Evolutionary conservation across 2,329 filamentous ascomycete species (phyloP).

Genomic region (Aureobasidium melanogenum): DNA sequence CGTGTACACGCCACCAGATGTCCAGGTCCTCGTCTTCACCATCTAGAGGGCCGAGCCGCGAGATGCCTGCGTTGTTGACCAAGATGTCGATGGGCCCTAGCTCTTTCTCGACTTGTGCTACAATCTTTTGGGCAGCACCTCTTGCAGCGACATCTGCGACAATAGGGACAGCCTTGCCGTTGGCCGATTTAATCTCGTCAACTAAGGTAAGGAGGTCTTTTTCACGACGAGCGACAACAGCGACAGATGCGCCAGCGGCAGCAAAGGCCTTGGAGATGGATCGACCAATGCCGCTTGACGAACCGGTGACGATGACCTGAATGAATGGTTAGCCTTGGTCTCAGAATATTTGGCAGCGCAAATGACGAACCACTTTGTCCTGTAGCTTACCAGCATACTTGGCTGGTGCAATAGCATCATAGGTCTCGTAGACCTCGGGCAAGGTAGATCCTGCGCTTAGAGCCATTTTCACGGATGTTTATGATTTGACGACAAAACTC

Average conservation of each 20-base stretch:
- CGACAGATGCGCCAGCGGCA: slow-evolving; percentile 6
- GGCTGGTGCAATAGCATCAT: slow-evolving; percentile 16
- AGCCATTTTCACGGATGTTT: background rate
- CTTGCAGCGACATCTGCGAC: slow-evolving; percentile 14
- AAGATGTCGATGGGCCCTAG: slow-evolving; percentile 6
- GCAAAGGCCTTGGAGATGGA: slow-evolving; percentile 11
- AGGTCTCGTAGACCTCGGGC: slow-evolving; percentile 10
- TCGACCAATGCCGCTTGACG: slow-evolving; percentile 4
- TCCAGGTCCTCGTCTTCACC: slow-evolving; percentile 16
- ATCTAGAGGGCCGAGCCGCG: slow-evolving; percentile 12
- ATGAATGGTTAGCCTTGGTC: background rate
- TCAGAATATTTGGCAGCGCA: too few species aligned
- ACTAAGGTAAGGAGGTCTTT: slow-evolving; percentile 16
- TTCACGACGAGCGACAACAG: slow-evolving; percentile 15
- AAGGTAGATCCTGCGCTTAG: background rate
- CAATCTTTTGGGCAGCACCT: slow-evolving; percentile 15
- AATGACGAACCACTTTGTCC: slow-evolving; percentile 17
- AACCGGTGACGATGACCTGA: slow-evolving; percentile 6
- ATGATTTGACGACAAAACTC: too few species aligned
- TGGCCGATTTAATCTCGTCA: slow-evolving; percentile 16
- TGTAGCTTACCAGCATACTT: slow-evolving; percentile 18
- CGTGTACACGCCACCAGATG: slow-evolving; percentile 20
- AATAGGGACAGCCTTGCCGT: slow-evolving; percentile 15
- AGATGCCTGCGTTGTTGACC: slow-evolving; percentile 6
- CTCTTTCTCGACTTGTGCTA: slow-evolving; percentile 13